Percentiles rank a stretch among this genome's conserved stretches.
Evolutionary conservation across 495 filamentous ascomycete genomes (phyloP).

Genomic region (Trichodelitschia bisporula): DNA sequence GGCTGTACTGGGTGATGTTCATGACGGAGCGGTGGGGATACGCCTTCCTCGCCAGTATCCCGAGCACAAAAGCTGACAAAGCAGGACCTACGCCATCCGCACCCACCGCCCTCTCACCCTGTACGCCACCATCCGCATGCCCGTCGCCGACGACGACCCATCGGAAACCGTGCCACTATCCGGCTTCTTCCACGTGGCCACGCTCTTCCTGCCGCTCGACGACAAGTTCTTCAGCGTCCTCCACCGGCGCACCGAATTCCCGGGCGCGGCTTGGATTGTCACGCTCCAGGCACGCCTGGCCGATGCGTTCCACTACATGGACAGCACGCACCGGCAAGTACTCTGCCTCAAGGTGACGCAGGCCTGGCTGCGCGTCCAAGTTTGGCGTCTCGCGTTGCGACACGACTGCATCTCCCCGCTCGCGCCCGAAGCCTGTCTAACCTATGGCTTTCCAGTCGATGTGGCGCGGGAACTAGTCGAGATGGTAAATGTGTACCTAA

Average conservation of each 20-base stretch:
- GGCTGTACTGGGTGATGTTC: conserved; percentile 50
- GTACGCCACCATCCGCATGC: conserved; percentile 36
- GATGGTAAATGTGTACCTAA: no score
- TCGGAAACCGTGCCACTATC: conserved; percentile 19
- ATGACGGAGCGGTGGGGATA: conserved; percentile 35
- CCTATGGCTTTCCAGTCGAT: no score
- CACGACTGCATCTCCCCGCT: conserved; percentile 27
- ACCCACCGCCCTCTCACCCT: conserved; percentile 47
- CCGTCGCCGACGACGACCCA: conserved; percentile 26
- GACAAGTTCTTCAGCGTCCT: conserved; percentile 42
- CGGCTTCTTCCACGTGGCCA: conserved; percentile 38
- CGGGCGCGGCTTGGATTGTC: conserved; percentile 31
- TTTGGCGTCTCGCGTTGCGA: conserved; percentile 41
- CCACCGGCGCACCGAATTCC: conserved; percentile 35
- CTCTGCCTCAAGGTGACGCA: conserved; percentile 48
- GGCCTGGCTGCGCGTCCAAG: conserved; percentile 62
- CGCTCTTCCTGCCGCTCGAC: conserved; percentile 49
- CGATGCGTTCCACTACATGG: conserved; percentile 33
- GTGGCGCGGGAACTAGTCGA: no score
- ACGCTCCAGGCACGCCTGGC: conserved; percentile 39
- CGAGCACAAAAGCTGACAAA: conserved; percentile 1
- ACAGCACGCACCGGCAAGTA: conserved; percentile 33
- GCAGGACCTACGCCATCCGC: conserved; percentile 53
- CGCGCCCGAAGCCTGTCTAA: no score
- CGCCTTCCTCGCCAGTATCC: not conserved